Evolutionary conservation across 2,329 filamentous ascomycete species (phyloP), one percentile per base, ranked within the genome.

Genomic region (Aspergillus latus): DNA sequence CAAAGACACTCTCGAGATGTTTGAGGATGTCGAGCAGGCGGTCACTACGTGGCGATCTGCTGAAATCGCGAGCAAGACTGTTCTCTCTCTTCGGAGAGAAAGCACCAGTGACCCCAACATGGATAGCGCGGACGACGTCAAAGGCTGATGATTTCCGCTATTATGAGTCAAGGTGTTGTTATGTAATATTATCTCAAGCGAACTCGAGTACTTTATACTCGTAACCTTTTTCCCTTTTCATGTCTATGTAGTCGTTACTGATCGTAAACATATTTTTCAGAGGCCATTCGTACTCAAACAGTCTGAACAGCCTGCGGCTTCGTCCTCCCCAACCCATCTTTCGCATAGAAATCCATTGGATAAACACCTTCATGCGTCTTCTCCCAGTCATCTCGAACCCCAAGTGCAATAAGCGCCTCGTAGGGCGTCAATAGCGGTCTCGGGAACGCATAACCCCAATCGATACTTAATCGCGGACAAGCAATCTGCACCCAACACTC

Each of bases 401-500:
- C 92, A 47, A 99, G 76, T n/a, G 91, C 90, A 34, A 99, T 87
- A 57, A 97, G 82, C 5, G 94, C 94, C 77, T 99, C 94, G 66
- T 99, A 97, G 1, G 94, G 93, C 51, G 93, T 97, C 69, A 99
- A 74, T 57, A 99, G 72, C 47, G 94, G 94, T 46, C 90, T 78
- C 1, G 91, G 84, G 70, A 99, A 99, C 0, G 94, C 94, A 76
- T 97, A 97, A 0, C 94, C 94, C 94, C 94, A 99, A 76, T 99
- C 94, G 64, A 99, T 99, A 73, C 93, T 97, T 71, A 99, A 71
- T 49, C 94, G 80, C n/a, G 94, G 94, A 75, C 94, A 99, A 4
- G 94, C 94, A 49, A 99, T 92, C 75, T 99, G 94, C 39, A 99
- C 93, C 94, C 94, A 99, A 66, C 92, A 96, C 70, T 97, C 93